Evolutionary conservation across 768 basidiomycete genomes (phyloP).

Genomic region (Sporobolomyces roseus): DNA sequence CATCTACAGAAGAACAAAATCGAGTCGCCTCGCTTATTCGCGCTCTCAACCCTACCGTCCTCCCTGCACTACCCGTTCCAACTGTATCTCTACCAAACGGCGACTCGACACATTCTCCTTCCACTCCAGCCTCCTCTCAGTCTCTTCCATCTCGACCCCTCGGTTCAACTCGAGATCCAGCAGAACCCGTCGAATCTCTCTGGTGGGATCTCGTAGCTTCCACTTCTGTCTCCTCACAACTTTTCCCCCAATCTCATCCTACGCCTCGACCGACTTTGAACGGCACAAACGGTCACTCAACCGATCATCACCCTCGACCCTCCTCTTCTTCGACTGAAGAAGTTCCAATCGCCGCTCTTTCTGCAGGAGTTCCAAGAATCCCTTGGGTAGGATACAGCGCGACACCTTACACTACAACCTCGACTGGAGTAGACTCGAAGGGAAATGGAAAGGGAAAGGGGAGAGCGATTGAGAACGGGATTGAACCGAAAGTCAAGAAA

Average conservation of each 20-base stretch:
- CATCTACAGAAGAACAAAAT: background rate
- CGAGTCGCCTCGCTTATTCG: slow-evolving; percentile 20
- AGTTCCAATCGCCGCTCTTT: slow-evolving; percentile 4
- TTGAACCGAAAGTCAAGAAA: background rate
- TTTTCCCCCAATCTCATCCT: slow-evolving; percentile 3
- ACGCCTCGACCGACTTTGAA: background rate
- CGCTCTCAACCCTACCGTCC: slow-evolving; percentile 20
- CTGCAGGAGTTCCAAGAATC: slow-evolving; percentile 24
- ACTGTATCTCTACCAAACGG: background rate
- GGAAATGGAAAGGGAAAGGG: slow-evolving; percentile 12
- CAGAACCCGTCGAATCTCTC: slow-evolving; percentile 32
- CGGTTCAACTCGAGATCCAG: slow-evolving; percentile 5
- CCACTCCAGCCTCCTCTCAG: background rate
- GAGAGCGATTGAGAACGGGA: slow-evolving; percentile 2
- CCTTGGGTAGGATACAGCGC: slow-evolving; percentile 33
- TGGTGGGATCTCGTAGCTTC: slow-evolving; percentile 40
- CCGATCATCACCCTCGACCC: background rate
- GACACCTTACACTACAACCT: slow-evolving; percentile 11
- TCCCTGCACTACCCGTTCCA: slow-evolving; percentile 1
- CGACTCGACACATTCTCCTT: background rate
- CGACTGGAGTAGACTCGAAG: background rate
- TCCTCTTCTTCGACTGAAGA: background rate
- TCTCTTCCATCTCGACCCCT: slow-evolving; percentile 1
- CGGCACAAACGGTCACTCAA: slow-evolving; percentile 9
- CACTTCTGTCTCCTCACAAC: slow-evolving; percentile 6